A percentile compares a stretch with the other conserved stretches of the same genome.
phyloP scores from a whole-genome alignment of 169 alveolate species.

The Amoebophrya sp. region DNA sequence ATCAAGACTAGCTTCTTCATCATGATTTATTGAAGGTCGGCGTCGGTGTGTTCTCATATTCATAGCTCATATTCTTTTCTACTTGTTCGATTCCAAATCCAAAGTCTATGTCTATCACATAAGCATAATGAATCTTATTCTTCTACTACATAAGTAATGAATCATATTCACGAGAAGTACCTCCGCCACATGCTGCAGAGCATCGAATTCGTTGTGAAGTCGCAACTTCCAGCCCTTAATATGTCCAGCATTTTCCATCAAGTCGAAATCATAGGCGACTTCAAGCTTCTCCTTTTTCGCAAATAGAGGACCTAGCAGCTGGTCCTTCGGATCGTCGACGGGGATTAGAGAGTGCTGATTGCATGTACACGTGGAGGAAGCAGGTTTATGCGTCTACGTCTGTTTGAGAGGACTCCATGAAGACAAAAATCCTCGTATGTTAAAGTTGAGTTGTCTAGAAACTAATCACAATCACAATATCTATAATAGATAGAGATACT shows the following conservation, averaged over 20 bases:
- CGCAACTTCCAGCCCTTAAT: slow-evolving; percentile 51
- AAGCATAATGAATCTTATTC: background rate
- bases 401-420: too few species aligned
- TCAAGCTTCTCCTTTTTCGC: slow-evolving; percentile 30
- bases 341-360: too few species aligned
- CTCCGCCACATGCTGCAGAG: background rate
- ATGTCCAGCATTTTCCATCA: slow-evolving; percentile 56
- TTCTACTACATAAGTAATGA: background rate
- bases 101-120: background rate
- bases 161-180: background rate
- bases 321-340: background rate
- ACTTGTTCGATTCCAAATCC: slow-evolving; percentile 27
- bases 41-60: too few species aligned
- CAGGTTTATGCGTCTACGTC: too few species aligned
- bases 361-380: too few species aligned
- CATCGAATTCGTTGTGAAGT: background rate
- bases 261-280: slow-evolving; percentile 39
- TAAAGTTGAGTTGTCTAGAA: too few species aligned
- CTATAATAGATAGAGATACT: too few species aligned
- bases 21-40: too few species aligned
- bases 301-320: background rate
- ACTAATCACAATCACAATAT: too few species aligned
- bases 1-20: too few species aligned
- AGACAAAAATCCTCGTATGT: too few species aligned
- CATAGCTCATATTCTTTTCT: slow-evolving; percentile 32